Base-by-base conservation (phyloP, 2,329 filamentous ascomycete species). In the Amylocarpus encephaloides region DNA sequence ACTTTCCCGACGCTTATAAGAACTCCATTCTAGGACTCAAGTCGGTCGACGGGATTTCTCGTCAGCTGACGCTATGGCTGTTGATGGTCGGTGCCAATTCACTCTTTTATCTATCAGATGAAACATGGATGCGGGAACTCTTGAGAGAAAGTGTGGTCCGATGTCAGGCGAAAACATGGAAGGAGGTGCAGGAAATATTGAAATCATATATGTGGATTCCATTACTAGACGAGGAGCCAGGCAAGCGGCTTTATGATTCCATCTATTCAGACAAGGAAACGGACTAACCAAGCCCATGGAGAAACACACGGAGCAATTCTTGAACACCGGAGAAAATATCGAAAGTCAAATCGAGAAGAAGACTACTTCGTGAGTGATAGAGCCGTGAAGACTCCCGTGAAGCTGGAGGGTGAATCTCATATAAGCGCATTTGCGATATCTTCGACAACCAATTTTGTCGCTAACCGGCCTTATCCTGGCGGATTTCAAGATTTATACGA, bases 141-240 rank as follows among this genome's bases (percentile, higher is more conserved):
- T 46, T 61, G 39, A 40, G 11, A 19, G 47, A 48, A 6, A 52
- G 55, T 43, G 53, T 57, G 43, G 36, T 39, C 4, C 33, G 44
- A 16, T 57, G 56, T 42, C 50, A 39, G 18, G 47, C 54, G 16
- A 39, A 45, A 26, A 35, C 33, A 5, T 59, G 57, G 57, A 46
- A 30, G 7, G 52, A 59, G 46, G 50, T 63, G 58, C 58, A 58
- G 30, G 51, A 49, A 0, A 45, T 62, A 5, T 39, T 68, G 42
- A 59, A 55, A 39, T 56, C 56, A 5, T 55, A 65, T 43, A 60
- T 67, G 58, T 69, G 67, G 65, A 62, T 68, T 40, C 57, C 49
- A 7, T 22, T 66, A 7, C 45, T 68, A 22, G 56, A 67, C 46
- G 65, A 68, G n/a, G 50, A 52, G 41, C 55, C 53, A 1, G 65